Evolutionary conservation across 1,284 basidiomycete species (phyloP).

Genomic region (Erythrobasidium hasegawianum): DNA sequence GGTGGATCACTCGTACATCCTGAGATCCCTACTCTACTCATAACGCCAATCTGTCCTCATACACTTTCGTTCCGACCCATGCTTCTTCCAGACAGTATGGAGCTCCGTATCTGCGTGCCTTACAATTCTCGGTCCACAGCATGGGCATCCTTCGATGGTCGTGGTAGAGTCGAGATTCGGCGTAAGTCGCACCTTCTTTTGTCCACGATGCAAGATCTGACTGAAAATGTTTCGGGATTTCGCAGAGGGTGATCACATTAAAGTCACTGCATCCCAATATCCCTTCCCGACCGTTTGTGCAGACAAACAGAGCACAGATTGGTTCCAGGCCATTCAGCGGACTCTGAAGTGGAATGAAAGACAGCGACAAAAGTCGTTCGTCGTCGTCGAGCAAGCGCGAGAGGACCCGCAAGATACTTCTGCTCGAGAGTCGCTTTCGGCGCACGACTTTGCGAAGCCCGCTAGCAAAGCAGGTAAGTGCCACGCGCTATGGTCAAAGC

Average conservation of each 20-base stretch:
- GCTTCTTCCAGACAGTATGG: conserved; percentile 98
- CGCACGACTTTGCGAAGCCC: too few species aligned
- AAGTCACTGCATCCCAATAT: conserved; percentile 94
- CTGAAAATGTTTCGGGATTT: background rate
- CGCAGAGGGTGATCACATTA: conserved; percentile 97
- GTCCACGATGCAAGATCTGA: too few species aligned
- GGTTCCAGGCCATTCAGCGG: conserved; percentile 95
- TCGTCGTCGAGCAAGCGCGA: conserved; percentile 82
- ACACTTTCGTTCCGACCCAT: conserved; percentile 98
- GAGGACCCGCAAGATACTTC: conserved; percentile 47
- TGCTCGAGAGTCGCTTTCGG: too few species aligned
- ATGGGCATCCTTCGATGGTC: conserved; percentile 98
- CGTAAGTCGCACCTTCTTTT: conserved; percentile 57
- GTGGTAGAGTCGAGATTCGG: conserved; percentile 90
- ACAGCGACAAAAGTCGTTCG: conserved; percentile 93
- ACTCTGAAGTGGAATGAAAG: conserved; percentile 96
- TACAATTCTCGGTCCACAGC: conserved; percentile 97
- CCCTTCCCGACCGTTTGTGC: conserved; percentile 98
- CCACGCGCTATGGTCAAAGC: too few species aligned
- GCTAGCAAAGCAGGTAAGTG: too few species aligned
- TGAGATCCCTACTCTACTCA: conserved; percentile 91
- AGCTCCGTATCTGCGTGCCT: conserved; percentile 93
- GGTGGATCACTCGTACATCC: conserved; percentile 97
- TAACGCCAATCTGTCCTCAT: conserved; percentile 97
- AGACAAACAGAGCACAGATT: conserved; percentile 94